Conservation (phyloP, 192 early-diverging fungal genomes). For the Rhizophagus prolifer region DNA sequence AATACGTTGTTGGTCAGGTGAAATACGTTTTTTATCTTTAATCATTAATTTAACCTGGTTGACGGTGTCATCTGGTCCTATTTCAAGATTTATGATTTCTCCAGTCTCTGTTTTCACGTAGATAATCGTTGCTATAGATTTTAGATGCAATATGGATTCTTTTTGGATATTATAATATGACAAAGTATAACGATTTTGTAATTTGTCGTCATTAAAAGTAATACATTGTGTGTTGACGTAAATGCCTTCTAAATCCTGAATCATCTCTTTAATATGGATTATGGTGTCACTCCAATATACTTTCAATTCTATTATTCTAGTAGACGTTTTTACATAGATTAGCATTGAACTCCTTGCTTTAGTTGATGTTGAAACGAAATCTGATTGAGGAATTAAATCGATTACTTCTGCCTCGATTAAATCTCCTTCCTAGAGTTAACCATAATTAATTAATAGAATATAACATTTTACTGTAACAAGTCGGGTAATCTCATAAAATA, state of each 20-base stretch:
- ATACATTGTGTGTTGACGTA: not conserved
- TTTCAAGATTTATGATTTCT: constrained; percentile 88
- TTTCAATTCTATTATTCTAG: not conserved
- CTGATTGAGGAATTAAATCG: not conserved
- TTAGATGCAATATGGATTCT: not conserved
- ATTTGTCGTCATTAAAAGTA: not conserved
- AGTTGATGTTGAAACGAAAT: not conserved
- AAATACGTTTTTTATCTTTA: constrained; percentile 71
- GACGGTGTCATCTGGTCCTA: constrained; percentile 60
- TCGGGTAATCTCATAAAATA: no score
- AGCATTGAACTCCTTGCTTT: not conserved
- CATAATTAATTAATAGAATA: no score
- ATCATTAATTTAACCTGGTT: constrained; percentile 72
- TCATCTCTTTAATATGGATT: constrained; percentile 10
- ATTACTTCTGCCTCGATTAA: not conserved
- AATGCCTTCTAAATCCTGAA: constrained; percentile 22
- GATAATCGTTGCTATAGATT: constrained; percentile 23
- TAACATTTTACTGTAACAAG: no score
- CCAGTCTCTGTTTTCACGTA: constrained; percentile 62
- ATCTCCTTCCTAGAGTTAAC: constrained; percentile 11
- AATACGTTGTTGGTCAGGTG: constrained; percentile 27
- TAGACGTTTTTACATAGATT: not conserved
- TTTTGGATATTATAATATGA: constrained; percentile 16
- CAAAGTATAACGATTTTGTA: not conserved
- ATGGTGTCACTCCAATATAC: constrained; percentile 25